phyloP scores from a whole-genome alignment of 23 red algal genomes.

The Gracilariopsis chorda region DNA sequence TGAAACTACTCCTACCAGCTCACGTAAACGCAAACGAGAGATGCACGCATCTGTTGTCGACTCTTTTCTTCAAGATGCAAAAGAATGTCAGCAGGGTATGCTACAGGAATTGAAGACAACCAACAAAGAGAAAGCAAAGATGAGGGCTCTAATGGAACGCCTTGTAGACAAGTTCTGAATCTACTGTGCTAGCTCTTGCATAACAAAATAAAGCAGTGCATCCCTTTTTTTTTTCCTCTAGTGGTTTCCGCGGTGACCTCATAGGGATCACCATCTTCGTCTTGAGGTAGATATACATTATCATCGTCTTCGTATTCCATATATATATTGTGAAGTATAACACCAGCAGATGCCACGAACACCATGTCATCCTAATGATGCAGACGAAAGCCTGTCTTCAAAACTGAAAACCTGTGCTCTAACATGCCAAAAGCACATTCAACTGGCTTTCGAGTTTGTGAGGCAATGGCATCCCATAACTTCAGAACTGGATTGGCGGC shows the following conservation, averaged over 20 bases:
- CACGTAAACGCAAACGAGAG: too few species aligned
- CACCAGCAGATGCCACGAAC: too few species aligned
- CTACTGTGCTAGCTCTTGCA: neutral
- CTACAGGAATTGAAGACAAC: too few species aligned
- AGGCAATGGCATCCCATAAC: neutral
- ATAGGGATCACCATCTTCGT: neutral
- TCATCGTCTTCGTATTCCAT: too few species aligned
- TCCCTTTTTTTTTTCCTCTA: neutral
- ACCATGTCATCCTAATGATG: constrained; percentile 14
- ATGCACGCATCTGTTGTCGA: too few species aligned
- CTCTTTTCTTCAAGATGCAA: too few species aligned
- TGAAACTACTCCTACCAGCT: too few species aligned
- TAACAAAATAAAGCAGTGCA: neutral
- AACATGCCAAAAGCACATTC: constrained; percentile 36
- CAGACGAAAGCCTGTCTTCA: neutral
- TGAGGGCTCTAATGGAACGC: too few species aligned
- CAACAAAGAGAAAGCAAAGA: too few species aligned
- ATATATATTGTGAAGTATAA: too few species aligned
- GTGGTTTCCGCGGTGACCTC: neutral
- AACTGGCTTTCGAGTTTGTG: constrained; percentile 3
- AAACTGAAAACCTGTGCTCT: neutral
- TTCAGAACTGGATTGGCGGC: neutral
- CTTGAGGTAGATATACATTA: neutral
- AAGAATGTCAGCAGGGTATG: too few species aligned
- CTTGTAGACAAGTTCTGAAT: too few species aligned